Percentiles rank a stretch among this genome's conserved stretches.
Conservation (phyloP, 768 basidiomycete genomes). For the Lactarius vividus region DNA sequence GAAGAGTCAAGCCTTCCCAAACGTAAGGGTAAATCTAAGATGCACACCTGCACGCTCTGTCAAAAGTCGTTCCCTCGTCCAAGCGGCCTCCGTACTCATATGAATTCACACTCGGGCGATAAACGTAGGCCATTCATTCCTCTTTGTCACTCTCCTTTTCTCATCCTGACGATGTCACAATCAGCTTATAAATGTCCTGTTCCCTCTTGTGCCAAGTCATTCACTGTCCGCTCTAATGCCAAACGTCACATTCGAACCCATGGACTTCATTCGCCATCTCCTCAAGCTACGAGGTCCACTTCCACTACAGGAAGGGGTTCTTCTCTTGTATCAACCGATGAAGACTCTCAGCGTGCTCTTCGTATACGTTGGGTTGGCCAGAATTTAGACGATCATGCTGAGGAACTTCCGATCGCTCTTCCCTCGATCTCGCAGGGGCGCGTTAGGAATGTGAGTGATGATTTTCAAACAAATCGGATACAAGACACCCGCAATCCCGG, state of each 20-base stretch:
- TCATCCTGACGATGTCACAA: background rate
- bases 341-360: conserved; percentile 22
- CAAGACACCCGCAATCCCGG: conserved; percentile 5
- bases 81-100: conserved; percentile 42
- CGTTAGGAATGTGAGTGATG: background rate
- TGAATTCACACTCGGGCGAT: conserved; percentile 45
- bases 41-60: conserved; percentile 41
- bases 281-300: conserved; percentile 11
- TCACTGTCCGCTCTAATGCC: conserved; percentile 78
- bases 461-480: conserved; percentile 10
- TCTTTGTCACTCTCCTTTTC: background rate
- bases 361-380: conserved; percentile 26
- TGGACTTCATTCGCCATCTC: conserved; percentile 44
- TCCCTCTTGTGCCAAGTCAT: conserved; percentile 58
- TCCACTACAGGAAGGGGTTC: conserved; percentile 12
- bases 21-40: conserved; percentile 37
- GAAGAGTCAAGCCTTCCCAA: conserved; percentile 15
- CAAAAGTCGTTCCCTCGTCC: conserved; percentile 42
- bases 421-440: conserved; percentile 6
- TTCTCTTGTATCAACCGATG: background rate
- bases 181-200: conserved; percentile 50
- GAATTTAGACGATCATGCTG: conserved; percentile 11
- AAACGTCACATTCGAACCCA: conserved; percentile 78
- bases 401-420: conserved; percentile 2
- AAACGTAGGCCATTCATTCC: conserved; percentile 37